Base-by-base conservation (phyloP, 2,329 filamentous ascomycete genomes). In the Fusarium pilosicola region DNA sequence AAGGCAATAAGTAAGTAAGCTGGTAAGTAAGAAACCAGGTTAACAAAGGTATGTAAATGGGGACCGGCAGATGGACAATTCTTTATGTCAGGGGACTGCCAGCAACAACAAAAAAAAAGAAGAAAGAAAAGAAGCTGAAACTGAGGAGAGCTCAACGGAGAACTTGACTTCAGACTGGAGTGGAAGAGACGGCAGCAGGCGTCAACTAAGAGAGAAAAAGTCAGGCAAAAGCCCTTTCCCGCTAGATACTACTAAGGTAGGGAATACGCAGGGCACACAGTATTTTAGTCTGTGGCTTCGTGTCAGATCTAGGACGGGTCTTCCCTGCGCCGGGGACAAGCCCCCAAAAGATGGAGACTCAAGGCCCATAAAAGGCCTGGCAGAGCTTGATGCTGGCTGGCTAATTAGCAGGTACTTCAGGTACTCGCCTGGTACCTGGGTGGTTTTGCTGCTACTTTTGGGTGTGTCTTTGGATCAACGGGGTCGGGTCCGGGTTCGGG, bases 231-330 rank as follows among this genome's bases (percentile, higher is more conserved):
- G 61, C 54, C 60, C 63, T 74, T 71, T 74, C 51, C 65, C 68
- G 52, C 63, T 67, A 56, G 38, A 51, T 45, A 24, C 42, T 51
- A 44, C 42, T 39, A 39, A 38, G 28, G 30, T 24, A 57, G 14
- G 39, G 61, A 58, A 69, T 59, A 54, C 68, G 51, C 61, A 74
- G 49, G 60, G 57, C 73, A 69, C 60, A 70, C 72, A 73, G 71
- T 68, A 74, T 62, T 67, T 74, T 74, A 74, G 71, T 62, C 70
- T 72, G 76, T 76, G 71, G 75, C 76, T 73, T 73, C 76, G 76
- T 78, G 76, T 78, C 76, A 78, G 76, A 78, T 78, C 75, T 77
- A 64, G 69, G 68, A 77, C 73, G 70, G 75, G 73, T 71, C 74
- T 76, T 74, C 75, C 75, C 75, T 78, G 75, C 68, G 66, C 72